A percentile compares a stretch with the other conserved stretches of the same genome.
Conservation (phyloP, 73 alveolate species). For the Durusdinium trenchii region DNA sequence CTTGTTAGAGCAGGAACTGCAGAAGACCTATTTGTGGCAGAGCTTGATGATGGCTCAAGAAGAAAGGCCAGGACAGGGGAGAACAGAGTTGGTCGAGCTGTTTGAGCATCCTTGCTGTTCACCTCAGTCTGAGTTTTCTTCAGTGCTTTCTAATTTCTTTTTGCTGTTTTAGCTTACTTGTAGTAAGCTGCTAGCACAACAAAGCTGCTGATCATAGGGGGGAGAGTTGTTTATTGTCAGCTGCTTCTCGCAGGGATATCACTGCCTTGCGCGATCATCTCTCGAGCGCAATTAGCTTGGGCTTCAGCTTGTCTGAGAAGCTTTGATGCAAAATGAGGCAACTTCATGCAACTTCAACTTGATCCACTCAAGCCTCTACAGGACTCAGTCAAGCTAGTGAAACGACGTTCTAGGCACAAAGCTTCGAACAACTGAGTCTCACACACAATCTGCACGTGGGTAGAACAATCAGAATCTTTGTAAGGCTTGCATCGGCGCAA, state of each 20-base stretch:
- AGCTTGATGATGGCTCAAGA: constrained; percentile 7
- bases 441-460: too few species aligned
- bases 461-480: too few species aligned
- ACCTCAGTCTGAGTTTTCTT: background rate
- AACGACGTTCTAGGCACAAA: too few species aligned
- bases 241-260: constrained; percentile 8
- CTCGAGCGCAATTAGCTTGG: constrained; percentile 21
- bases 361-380: too few species aligned
- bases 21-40: constrained; percentile 14
- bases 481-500: constrained; percentile 78
- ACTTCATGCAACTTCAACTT: too few species aligned
- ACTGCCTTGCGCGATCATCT: constrained; percentile 15
- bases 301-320: constrained; percentile 25
- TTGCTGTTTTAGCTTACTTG: background rate
- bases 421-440: too few species aligned
- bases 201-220: too few species aligned
- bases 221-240: too few species aligned
- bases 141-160: too few species aligned
- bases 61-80: constrained; percentile 3
- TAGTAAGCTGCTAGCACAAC: too few species aligned
- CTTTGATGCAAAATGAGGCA: constrained; percentile 46
- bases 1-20: constrained; percentile 27
- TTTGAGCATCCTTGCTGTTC: background rate
- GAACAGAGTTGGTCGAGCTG: background rate
- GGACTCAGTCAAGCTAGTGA: too few species aligned